A percentile compares a stretch with the other conserved stretches of the same genome.
Evolutionary conservation across 768 basidiomycete genomes (phyloP).

Genomic region (Boletus vinaceobasis): DNA sequence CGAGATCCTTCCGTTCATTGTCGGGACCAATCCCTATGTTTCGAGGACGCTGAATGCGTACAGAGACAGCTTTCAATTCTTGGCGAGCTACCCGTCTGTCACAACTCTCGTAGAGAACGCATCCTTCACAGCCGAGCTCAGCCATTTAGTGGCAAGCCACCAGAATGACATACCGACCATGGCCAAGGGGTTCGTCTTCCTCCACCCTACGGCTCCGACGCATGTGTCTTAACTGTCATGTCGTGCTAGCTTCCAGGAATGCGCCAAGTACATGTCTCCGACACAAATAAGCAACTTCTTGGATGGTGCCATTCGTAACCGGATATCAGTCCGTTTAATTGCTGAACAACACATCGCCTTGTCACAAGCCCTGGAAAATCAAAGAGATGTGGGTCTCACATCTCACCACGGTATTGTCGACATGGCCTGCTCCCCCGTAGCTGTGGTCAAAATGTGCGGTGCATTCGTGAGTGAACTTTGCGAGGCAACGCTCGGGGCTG

Average conservation of each 20-base stretch:
- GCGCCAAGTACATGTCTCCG: slow-evolving; percentile 76
- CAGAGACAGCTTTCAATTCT: slow-evolving; percentile 63
- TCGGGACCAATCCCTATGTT: slow-evolving; percentile 87
- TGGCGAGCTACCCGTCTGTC: slow-evolving; percentile 66
- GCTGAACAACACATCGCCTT: slow-evolving; percentile 90
- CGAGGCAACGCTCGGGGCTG: slow-evolving; percentile 75
- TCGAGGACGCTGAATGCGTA: slow-evolving; percentile 66
- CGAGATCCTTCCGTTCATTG: slow-evolving; percentile 80
- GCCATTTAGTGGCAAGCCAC: slow-evolving; percentile 69
- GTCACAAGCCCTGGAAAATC: slow-evolving; percentile 58
- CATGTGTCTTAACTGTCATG: background rate
- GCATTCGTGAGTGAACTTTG: slow-evolving; percentile 84
- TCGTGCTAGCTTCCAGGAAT: slow-evolving; percentile 73
- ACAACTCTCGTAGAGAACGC: slow-evolving; percentile 67
- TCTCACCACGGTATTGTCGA: slow-evolving; percentile 72
- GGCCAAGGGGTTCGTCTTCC: slow-evolving; percentile 72
- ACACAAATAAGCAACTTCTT: slow-evolving; percentile 77
- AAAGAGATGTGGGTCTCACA: slow-evolving; percentile 26
- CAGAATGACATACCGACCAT: slow-evolving; percentile 87
- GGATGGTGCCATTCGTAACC: slow-evolving; percentile 79
- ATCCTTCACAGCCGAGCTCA: slow-evolving; percentile 63
- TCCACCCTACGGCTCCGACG: background rate
- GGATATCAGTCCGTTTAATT: slow-evolving; percentile 83
- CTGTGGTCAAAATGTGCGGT: slow-evolving; percentile 75
- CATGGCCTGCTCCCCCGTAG: slow-evolving; percentile 62